Percentiles rank a stretch among this genome's conserved stretches.
Evolutionary conservation across 2,329 filamentous ascomycete species (phyloP).

Genomic region (Aurifilum marmelostoma): DNA sequence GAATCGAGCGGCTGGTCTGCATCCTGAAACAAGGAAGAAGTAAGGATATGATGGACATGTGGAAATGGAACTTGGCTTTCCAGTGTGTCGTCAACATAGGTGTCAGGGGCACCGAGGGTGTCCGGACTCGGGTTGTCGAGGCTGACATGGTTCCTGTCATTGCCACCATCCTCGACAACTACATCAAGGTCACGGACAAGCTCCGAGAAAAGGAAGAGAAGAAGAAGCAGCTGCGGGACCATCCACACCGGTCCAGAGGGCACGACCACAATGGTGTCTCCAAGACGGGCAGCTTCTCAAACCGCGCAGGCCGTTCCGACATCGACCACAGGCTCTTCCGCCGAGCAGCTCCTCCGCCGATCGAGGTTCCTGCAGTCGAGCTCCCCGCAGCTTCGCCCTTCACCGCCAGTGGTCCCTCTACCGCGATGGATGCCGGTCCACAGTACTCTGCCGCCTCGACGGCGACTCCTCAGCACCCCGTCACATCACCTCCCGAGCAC

Average conservation of each 20-base stretch:
- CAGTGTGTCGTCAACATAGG: conserved; percentile 99
- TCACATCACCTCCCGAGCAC: conserved; percentile 73
- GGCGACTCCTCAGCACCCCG: conserved; percentile 61
- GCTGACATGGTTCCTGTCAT: conserved; percentile 99
- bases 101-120: conserved; percentile 90
- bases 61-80: conserved; percentile 99
- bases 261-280: conserved; percentile 53
- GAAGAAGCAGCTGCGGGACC: conserved; percentile 64
- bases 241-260: conserved; percentile 53
- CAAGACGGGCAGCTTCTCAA: conserved; percentile 57
- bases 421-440: conserved; percentile 30
- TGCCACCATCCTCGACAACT: conserved; percentile 96
- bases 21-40: conserved; percentile 97
- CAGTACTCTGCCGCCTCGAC: conserved; percentile 32
- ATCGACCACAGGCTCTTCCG: conserved; percentile 66
- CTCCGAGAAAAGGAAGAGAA: conserved; percentile 85
- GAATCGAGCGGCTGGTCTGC: conserved; percentile 93
- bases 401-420: conserved; percentile 45
- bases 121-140: conserved; percentile 93
- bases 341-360: conserved; percentile 78
- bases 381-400: conserved; percentile 61
- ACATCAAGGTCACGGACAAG: conserved; percentile 94
- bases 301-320: conserved; percentile 57
- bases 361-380: conserved; percentile 62
- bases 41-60: conserved; percentile 99